Base-by-base conservation (phyloP, 306 rosid species). In the Begonia fuchsioides region DNA sequence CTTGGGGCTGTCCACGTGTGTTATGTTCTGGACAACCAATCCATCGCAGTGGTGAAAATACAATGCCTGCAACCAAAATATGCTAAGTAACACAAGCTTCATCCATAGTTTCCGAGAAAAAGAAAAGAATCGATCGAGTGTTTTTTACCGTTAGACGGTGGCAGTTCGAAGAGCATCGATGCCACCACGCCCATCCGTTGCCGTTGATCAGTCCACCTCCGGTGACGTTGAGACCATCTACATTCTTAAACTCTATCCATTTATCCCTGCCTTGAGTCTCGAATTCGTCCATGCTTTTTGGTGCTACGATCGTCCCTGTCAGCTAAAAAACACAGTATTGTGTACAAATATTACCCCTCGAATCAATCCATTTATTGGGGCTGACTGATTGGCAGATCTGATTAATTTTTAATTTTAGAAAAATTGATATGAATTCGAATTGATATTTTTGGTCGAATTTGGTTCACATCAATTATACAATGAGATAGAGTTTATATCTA, bases 61-160 rank as follows among this genome's bases (percentile, higher is more conserved):
- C 9, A 68, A 51, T 8, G 78, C 74, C 78, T 68, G 56, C 47
- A 58, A 45, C 49, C 39, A 13, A 38, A 8, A n/a, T n/a, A n/a
- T n/a, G n/a, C n/a, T n/a, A n/a, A n/a, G n/a, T n/a, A n/a, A n/a
- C n/a, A n/a, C n/a, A n/a, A n/a, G n/a, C n/a, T n/a, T n/a, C n/a
- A n/a, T n/a, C n/a, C n/a, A n/a, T n/a, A n/a, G n/a, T n/a, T n/a
- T n/a, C n/a, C n/a, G n/a, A n/a, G n/a, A n/a, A n/a, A 40, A 9
- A 40, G 6, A 2, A 3, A 19, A 20, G 32, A 20, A 20, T 20
- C 5, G 32, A 20, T 20, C 5, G 32, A 20, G 5, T 20, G 32
- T 20, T 20, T n/a, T n/a, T 20, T 20, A 20, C 32, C 5, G 32
- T 20, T 20, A 20, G 32, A 2, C 32, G 32, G 5, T 20, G 32